phyloP scores from a whole-genome alignment of 78 protist genomes.

The Neovahlkampfia damariscottae region DNA sequence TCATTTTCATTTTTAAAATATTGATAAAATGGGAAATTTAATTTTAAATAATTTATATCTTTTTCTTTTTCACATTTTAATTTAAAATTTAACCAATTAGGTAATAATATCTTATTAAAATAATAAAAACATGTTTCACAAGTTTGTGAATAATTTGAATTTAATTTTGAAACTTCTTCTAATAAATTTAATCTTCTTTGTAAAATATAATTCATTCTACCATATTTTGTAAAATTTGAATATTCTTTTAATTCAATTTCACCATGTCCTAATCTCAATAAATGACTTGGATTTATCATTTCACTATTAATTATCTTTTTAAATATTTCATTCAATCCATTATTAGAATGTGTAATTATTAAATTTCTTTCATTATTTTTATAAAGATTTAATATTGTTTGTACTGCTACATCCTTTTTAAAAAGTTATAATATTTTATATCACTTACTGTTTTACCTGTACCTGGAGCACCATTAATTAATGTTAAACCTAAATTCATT shows the following conservation, averaged over 20 bases:
- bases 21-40: too few species aligned
- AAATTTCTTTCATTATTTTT: slow-evolving; percentile 78
- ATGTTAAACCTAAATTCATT: too few species aligned
- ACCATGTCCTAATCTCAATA: slow-evolving; percentile 89
- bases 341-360: slow-evolving; percentile 88
- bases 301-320: slow-evolving; percentile 57
- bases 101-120: too few species aligned
- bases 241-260: slow-evolving; percentile 59
- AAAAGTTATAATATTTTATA: too few species aligned
- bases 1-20: background rate
- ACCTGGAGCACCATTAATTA: slow-evolving; percentile 97
- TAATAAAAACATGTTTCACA: background rate
- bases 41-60: too few species aligned
- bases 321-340: slow-evolving; percentile 77
- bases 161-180: slow-evolving; percentile 45
- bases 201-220: slow-evolving; percentile 83
- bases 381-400: slow-evolving; percentile 66
- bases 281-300: slow-evolving; percentile 72
- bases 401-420: slow-evolving; percentile 97
- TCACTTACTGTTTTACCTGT: slow-evolving; percentile 99
- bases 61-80: too few species aligned
- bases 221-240: slow-evolving; percentile 62
- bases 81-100: too few species aligned
- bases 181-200: slow-evolving; percentile 54
- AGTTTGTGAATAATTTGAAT: slow-evolving; percentile 3